Evolutionary conservation across 1,284 basidiomycete genomes (phyloP), one percentile per base, ranked within the genome.

Genomic region (Leccinum variabile): DNA sequence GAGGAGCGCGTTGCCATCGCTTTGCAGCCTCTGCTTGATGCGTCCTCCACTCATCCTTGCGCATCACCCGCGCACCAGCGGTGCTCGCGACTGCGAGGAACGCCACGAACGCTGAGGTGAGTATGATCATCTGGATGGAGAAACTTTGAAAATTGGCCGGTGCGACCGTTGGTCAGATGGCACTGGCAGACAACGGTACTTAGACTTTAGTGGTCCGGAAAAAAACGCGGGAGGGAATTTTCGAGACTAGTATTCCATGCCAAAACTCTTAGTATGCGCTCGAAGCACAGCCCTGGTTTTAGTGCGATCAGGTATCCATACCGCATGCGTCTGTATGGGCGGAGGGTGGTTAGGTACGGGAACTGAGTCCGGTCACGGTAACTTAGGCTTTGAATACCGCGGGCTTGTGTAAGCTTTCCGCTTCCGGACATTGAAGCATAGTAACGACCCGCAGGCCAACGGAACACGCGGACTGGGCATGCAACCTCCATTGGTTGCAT

Each of bases 1-100:
- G 65, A 39, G 69, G 64, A 59, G 67, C 32, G 10, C 68, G 66
- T 16, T 70, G 65, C 67, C 75, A 83, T 55, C 77, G 75, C 33
- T 80, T 76, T 6, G 78, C 81, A 57, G 83, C 75, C 22, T 75
- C 72, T 11, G 62, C 54, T 54, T 73, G 72, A 52, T 37, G 68
- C 7, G 30, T 55, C 33, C 56, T 64, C 11, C 64, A 10, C 28
- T 66, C 65, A 1, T 53, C 52, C 28, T 53, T 53, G 52, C 52
- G 52, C 52, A 53, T 53, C 52, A 53, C n/a, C 9, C 52, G 52
- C 28, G 52, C 52, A 10, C 4, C 28, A 16, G 5, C 52, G 28
- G 52, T 53, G 16, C 52, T 32, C 9, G 13, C 22, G 22, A 53
- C 28, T 28, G 28, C 52, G 28, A 53, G 9, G 7, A 53, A 53